A percentile compares a stretch with the other conserved stretches of the same genome.
These are phyloP conservation scores for Botryotinia convoluta DNA, from an alignment of 2,329 filamentous ascomycete genomes.

Conservation along the genomic window DNA sequence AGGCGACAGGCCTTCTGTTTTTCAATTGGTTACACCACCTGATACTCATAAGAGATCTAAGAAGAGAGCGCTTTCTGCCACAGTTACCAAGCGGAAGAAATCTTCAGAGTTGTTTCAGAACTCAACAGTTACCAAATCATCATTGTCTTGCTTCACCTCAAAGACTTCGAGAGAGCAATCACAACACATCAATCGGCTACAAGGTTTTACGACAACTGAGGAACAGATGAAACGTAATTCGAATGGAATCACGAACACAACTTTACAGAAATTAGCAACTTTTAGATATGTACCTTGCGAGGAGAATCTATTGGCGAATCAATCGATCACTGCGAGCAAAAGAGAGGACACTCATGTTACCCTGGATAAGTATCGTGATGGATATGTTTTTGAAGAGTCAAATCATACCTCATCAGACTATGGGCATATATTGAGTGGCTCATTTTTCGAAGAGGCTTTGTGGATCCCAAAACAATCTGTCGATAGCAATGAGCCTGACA, in stretches of 20 bases:
- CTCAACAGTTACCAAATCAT: conserved; percentile 31
- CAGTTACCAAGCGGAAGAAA: conserved; percentile 14
- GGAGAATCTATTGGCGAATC: neutral
- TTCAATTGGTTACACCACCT: conserved; percentile 25
- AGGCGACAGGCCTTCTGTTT: neutral
- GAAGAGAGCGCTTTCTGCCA: conserved; percentile 18
- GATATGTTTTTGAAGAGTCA: neutral
- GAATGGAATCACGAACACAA: conserved; percentile 20
- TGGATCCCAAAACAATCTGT: conserved; percentile 19
- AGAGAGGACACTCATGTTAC: neutral
- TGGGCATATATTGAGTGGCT: conserved; percentile 1
- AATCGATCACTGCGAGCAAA: neutral
- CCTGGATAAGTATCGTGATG: neutral
- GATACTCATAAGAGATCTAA: conserved; percentile 22
- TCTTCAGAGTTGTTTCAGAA: conserved; percentile 28
- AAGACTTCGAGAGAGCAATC: conserved; percentile 13
- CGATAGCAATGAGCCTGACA: neutral
- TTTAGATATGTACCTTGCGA: conserved; percentile 20
- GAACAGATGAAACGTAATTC: conserved; percentile 20
- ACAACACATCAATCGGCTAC: conserved; percentile 24
- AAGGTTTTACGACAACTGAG: conserved; percentile 35
- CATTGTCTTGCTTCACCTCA: neutral
- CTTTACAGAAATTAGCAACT: conserved; percentile 17
- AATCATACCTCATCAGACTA: conserved; percentile 12
- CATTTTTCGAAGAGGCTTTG: conserved; percentile 23